Evolutionary conservation across 2,329 filamentous ascomycete genomes (phyloP), one percentile per base, ranked within the genome.

Genomic region (Nemania diffusa): DNA sequence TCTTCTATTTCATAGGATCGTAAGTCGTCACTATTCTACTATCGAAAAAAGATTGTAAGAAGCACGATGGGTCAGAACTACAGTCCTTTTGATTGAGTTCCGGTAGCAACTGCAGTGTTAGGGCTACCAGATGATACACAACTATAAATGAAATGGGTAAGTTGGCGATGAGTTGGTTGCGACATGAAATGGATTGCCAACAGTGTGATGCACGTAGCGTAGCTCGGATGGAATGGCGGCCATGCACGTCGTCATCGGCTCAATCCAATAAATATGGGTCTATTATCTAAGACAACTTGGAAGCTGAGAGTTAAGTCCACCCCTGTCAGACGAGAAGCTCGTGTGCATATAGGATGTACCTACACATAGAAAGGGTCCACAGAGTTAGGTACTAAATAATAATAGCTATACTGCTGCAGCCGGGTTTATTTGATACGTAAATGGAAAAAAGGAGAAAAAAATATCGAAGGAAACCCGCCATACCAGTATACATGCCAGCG

Each of bases 221-320:
- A 46, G 57, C 53, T 62, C n/a, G 11, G 7, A 34, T 59, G 55
- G 20, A 8, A 46, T 20, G 24, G 5, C 17, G 20, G 42, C 20
- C 42, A 59, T 48, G 63, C 67, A 61, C 67, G 60, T 63, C 64
- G 64, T 67, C 67, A 67, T 69, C 57, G 32, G 48, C 51, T 34
- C 37, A 37, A 61, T 55, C 22, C 42, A 13, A 29, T 13, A 40
- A 40, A 48, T 34, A 24, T 51, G 64, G 56, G 40, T 27, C 55
- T 8, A 13, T 32, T 58, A 24, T n/a, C 46, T 40, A n/a, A n/a
- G n/a, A n/a, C n/a, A n/a, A n/a, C n/a, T n/a, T n/a, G n/a, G n/a
- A n/a, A n/a, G n/a, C n/a, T n/a, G n/a, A n/a, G n/a, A n/a, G n/a
- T n/a, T n/a, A n/a, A n/a, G n/a, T n/a, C n/a, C n/a, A n/a, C n/a